Evolutionary conservation across 2,329 filamentous ascomycete species (phyloP), one percentile per base, ranked within the genome.

Genomic region (Trichothecium roseum): DNA sequence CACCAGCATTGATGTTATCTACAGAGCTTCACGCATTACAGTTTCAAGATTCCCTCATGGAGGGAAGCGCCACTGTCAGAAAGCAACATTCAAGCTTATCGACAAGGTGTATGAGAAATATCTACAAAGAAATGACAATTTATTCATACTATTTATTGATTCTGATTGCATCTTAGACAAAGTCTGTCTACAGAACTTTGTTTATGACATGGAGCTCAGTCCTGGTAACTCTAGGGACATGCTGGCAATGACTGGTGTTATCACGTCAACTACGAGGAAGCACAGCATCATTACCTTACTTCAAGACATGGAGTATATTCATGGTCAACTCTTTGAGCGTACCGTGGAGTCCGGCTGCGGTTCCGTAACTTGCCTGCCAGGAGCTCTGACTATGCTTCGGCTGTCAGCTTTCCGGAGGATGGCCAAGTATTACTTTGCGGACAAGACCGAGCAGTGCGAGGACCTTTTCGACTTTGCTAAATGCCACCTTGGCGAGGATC

Each of bases 351-450:
- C 89, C 5, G 85, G 83, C 7, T 95, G 89, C 54, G 89, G 89
- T 35, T 78, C 89, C 5, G 89, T 98, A 32, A 96, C 89, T 24
- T 98, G 89, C 57, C 69, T 98, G 32, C 91, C 91, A 0, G 89
- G 91, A 18, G 89, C 89, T n/a, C 63, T 96, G 46, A 96, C 89
- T 1, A 94, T 95, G 65, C 66, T 98, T 36, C 84, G 91, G 36
- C 94, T 95, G 61, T 95, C 89, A 3, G 91, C 91, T 5, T 96
- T 98, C 61, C 75, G 88, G 39, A 82, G 84, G 51, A 95, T 98
- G 87, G 86, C 89, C 51, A 94, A 93, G 54, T 94, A 94, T 62
- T 96, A 98, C 62, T 98, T 98, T 57, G 87, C 88, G 28, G 89
- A 95, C 60, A 94, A 94, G 57, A 86, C 87, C 4, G 89, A 94